Evolutionary conservation across 768 basidiomycete genomes (phyloP).

Genomic region (Tylopilus felleus): DNA sequence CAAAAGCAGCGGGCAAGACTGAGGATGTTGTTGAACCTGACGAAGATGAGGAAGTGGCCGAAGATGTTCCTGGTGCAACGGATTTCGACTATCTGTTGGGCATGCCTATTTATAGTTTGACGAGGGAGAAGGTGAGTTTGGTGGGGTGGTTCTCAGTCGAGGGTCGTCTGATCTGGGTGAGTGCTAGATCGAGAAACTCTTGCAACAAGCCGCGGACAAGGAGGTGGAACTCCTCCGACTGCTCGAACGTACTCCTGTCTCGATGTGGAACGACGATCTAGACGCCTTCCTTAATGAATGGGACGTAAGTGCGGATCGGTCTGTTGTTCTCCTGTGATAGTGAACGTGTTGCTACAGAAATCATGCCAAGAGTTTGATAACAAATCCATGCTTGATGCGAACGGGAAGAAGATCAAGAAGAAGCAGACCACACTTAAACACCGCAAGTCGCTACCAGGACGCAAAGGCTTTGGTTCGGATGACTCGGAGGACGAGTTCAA

Average conservation of each 20-base stretch:
- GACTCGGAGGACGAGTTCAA: constrained; percentile 56
- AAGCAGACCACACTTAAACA: constrained; percentile 55
- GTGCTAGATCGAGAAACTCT: constrained; percentile 76
- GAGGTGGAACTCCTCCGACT: constrained; percentile 76
- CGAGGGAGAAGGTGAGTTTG: constrained; percentile 74
- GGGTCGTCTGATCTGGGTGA: constrained; percentile 4
- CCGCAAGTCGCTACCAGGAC: constrained; percentile 48
- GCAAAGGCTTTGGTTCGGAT: constrained; percentile 34
- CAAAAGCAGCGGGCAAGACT: constrained; percentile 62
- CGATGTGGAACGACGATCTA: constrained; percentile 89
- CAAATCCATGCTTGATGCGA: constrained; percentile 44
- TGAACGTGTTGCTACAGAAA: constrained; percentile 30
- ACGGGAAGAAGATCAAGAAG: constrained; percentile 52
- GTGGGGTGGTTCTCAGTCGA: not conserved
- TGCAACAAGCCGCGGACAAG: constrained; percentile 75
- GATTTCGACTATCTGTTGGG: constrained; percentile 94
- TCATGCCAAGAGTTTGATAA: constrained; percentile 42
- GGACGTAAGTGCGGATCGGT: constrained; percentile 56
- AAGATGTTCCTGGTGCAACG: constrained; percentile 37
- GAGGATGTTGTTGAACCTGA: constrained; percentile 57
- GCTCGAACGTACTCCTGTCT: constrained; percentile 72
- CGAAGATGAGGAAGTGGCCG: constrained; percentile 44
- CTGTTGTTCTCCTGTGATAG: not conserved
- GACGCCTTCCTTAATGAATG: constrained; percentile 81
- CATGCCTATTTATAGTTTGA: constrained; percentile 95